Percentiles rank a stretch among this genome's conserved stretches.
Evolutionary conservation across 176 grass and related monocot species (phyloP).

Genomic region (Rhynchospora breviuscula): DNA sequence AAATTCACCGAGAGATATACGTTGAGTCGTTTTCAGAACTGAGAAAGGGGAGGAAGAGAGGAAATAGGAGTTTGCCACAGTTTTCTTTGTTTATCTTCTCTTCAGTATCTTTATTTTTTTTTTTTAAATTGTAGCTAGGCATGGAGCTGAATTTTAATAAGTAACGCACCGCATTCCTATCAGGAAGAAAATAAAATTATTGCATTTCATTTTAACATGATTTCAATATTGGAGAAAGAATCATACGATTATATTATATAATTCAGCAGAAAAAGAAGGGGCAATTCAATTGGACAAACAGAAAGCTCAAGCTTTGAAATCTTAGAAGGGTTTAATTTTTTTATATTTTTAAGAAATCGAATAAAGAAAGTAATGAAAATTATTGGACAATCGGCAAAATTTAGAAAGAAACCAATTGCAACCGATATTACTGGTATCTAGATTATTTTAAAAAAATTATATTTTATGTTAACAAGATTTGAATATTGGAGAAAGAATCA

Average conservation of each 20-base stretch:
- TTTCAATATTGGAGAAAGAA: background rate
- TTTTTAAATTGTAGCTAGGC: background rate
- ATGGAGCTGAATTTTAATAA: background rate
- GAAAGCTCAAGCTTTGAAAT: too few relatives aligned
- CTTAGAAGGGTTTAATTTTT: background rate
- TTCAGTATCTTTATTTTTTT: background rate
- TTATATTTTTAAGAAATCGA: too few relatives aligned
- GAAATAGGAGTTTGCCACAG: background rate
- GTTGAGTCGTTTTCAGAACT: conserved; percentile 16
- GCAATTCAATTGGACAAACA: background rate
- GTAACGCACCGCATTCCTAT: background rate
- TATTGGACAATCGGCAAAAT: too few relatives aligned
- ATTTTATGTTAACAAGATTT: background rate
- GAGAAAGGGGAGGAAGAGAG: background rate
- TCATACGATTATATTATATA: background rate
- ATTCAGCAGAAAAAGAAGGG: too few relatives aligned
- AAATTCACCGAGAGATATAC: background rate
- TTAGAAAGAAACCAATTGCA: too few relatives aligned
- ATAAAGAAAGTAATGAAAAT: too few relatives aligned
- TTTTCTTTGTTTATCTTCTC: background rate
- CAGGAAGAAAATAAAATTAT: background rate
- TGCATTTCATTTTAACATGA: background rate
- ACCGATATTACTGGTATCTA: too few relatives aligned
- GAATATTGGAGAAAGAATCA: background rate
- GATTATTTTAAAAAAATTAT: background rate